Evolutionary conservation across 2,329 filamentous ascomycete species (phyloP).

Genomic region (Ceratocystis ficicola): DNA sequence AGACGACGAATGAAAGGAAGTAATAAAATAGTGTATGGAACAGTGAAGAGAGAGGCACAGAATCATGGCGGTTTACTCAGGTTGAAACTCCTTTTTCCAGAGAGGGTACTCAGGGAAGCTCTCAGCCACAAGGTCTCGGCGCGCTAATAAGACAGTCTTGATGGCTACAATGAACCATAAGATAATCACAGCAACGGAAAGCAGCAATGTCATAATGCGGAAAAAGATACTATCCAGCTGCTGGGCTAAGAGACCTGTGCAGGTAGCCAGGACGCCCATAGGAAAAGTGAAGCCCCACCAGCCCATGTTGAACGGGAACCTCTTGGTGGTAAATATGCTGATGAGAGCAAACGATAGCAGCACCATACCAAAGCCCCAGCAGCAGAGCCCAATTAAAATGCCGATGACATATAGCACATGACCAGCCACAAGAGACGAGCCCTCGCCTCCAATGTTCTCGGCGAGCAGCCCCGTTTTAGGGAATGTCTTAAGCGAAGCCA

Average conservation of each 20-base stretch:
- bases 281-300: conserved; percentile 41
- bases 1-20: background rate
- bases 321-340: conserved; percentile 32
- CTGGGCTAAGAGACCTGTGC: conserved; percentile 31
- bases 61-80: conserved; percentile 13
- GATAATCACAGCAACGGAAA: conserved; percentile 33
- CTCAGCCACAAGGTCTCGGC: conserved; percentile 20
- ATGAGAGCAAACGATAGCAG: conserved; percentile 36
- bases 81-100: conserved; percentile 23
- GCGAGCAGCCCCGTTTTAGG: conserved; percentile 29
- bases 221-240: conserved; percentile 37
- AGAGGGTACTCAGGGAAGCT: conserved; percentile 21
- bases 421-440: conserved; percentile 29
- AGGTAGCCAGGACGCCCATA: conserved; percentile 35
- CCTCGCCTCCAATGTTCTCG: conserved; percentile 24
- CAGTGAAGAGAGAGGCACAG: background rate
- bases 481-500: conserved; percentile 35
- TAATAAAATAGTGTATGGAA: background rate
- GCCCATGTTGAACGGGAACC: conserved; percentile 37
- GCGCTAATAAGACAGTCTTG: conserved; percentile 31
- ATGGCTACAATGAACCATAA: conserved; percentile 35
- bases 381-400: conserved; percentile 34
- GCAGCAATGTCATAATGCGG: conserved; percentile 31
- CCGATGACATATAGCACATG: conserved; percentile 48
- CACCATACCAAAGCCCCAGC: conserved; percentile 37